Evolutionary conservation across 192 early-diverging fungal genomes (phyloP).

Genomic region (Backusella morwellensis): DNA sequence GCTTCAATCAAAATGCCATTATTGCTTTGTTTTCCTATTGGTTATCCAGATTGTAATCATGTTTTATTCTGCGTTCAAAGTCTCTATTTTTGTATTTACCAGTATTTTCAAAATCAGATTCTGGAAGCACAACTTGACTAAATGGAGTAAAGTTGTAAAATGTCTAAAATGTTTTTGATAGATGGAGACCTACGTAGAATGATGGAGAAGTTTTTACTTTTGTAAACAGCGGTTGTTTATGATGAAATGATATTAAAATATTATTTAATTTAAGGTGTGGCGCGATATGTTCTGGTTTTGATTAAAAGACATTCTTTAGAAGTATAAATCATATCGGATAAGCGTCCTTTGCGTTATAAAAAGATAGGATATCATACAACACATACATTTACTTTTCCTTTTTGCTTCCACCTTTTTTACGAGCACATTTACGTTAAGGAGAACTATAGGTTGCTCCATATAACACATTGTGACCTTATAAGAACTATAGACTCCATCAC

Average conservation of each 20-base stretch:
- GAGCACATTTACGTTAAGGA: not conserved
- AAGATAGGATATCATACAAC: not conserved
- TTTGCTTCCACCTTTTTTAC: not conserved
- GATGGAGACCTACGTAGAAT: not conserved
- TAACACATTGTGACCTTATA: not conserved
- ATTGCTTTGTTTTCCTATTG: not conserved
- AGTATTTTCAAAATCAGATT: not conserved
- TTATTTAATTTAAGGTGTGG: not conserved
- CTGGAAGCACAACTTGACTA: not conserved
- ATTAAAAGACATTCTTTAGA: conserved; percentile 1
- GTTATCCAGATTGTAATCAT: not conserved
- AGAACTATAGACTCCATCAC: not conserved
- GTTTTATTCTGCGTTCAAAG: not conserved
- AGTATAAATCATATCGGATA: not conserved
- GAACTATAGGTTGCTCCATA: not conserved
- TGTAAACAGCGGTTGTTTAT: not conserved
- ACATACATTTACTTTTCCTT: not conserved
- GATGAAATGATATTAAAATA: not conserved
- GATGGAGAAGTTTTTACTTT: not conserved
- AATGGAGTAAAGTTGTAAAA: not conserved
- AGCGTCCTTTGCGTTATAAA: not conserved
- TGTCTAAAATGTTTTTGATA: not conserved
- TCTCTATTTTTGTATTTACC: not conserved
- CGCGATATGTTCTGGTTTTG: not conserved
- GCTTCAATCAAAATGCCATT: conserved; percentile 3